Evolutionary conservation across 768 basidiomycete genomes (phyloP).

Genomic region (Tremella mesenterica): DNA sequence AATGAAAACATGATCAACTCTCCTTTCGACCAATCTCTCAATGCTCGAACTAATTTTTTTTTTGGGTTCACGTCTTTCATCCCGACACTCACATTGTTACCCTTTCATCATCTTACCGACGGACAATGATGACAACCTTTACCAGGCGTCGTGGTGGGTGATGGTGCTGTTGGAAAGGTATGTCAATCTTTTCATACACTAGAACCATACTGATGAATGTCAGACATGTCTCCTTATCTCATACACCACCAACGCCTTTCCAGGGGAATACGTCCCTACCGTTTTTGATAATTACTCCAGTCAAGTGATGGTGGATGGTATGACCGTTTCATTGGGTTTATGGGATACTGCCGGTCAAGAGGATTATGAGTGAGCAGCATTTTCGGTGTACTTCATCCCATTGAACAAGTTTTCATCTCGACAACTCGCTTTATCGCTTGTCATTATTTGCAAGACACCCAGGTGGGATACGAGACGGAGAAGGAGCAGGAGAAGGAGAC

Average conservation of each 20-base stretch:
- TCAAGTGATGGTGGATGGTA: conserved; percentile 73
- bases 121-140: no score
- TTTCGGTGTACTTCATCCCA: background rate
- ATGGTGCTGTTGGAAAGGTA: conserved; percentile 45
- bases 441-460: background rate
- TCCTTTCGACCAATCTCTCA: background rate
- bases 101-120: background rate
- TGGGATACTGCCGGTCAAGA: conserved; percentile 99
- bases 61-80: background rate
- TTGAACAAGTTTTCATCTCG: background rate
- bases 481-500: background rate
- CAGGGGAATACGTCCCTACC: conserved; percentile 58
- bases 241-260: conserved; percentile 91
- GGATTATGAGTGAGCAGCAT: conserved; percentile 55
- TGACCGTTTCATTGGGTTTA: conserved; percentile 86
- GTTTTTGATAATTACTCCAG: conserved; percentile 43
- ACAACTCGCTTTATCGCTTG: background rate
- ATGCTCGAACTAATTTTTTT: background rate
- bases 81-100: background rate
- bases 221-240: conserved; percentile 92
- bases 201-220: background rate
- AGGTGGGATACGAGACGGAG: background rate
- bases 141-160: conserved; percentile 44
- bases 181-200: background rate
- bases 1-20: background rate